A percentile compares a stretch with the other conserved stretches of the same genome.
Conservation (phyloP, 1,284 basidiomycete genomes). For the Rhodotorula sp. region DNA sequence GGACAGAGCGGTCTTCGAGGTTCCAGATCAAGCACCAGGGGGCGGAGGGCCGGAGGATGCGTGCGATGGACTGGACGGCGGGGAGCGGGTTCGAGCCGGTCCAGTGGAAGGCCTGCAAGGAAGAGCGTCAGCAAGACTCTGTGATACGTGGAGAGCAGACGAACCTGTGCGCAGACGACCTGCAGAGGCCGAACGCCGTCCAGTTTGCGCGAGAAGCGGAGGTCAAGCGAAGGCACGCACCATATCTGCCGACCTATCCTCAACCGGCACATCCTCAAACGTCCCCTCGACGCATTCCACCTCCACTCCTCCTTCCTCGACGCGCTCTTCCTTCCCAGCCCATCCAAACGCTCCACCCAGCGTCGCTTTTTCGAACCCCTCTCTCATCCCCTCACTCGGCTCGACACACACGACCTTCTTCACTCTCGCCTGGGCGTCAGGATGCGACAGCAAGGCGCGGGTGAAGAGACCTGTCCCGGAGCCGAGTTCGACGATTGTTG, state of each 20-base stretch:
- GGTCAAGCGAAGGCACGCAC: conserved; percentile 45
- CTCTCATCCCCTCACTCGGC: conserved; percentile 52
- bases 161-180: too few relatives aligned
- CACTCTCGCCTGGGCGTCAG: conserved; percentile 23
- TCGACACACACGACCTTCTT: conserved; percentile 48
- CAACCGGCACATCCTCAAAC: conserved; percentile 49
- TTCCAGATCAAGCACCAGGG: conserved; percentile 50
- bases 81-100: conserved; percentile 30
- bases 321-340: conserved; percentile 7
- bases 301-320: conserved; percentile 7
- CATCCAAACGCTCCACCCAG: conserved; percentile 1
- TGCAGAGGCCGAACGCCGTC: too few relatives aligned
- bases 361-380: conserved; percentile 43
- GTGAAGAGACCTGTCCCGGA: conserved; percentile 53
- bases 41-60: conserved; percentile 49
- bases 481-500: conserved; percentile 47
- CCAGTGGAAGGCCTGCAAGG: conserved; percentile 37
- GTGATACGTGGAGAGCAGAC: not conserved
- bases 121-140: not conserved
- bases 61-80: conserved; percentile 46
- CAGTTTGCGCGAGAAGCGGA: not conserved
- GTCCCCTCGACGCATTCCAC: conserved; percentile 46
- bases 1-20: conserved; percentile 34
- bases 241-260: conserved; percentile 45
- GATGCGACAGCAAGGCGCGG: conserved; percentile 46